Conservation (phyloP, 208 protist species). For the Wallacemonas rigidus region DNA sequence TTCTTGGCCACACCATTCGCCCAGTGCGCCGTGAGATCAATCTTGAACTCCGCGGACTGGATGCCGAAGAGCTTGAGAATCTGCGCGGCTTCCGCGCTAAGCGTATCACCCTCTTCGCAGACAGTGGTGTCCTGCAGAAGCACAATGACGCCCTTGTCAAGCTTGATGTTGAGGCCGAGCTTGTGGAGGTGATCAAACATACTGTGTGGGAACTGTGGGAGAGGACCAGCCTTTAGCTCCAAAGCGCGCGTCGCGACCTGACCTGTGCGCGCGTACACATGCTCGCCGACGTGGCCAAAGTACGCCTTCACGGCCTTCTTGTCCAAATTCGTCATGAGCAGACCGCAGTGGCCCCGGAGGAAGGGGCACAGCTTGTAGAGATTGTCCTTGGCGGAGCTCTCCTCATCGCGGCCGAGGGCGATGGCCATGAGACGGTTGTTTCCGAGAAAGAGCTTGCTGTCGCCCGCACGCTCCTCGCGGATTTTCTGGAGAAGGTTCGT, state of each 20-base stretch:
- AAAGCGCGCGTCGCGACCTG: constrained; percentile 73
- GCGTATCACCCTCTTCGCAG: constrained; percentile 85
- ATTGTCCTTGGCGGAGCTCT: constrained; percentile 75
- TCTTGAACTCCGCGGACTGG: constrained; percentile 82
- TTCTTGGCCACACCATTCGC: constrained; percentile 81
- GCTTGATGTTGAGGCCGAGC: constrained; percentile 90
- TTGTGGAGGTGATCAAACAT: constrained; percentile 93
- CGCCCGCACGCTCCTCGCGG: constrained; percentile 78
- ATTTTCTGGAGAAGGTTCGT: constrained; percentile 92
- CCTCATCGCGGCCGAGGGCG: constrained; percentile 85
- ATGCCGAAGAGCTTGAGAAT: constrained; percentile 89
- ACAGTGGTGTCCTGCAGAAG: constrained; percentile 90
- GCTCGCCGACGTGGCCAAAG: constrained; percentile 74
- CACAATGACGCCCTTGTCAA: constrained; percentile 91
- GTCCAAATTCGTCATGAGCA: constrained; percentile 92
- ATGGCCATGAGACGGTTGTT: constrained; percentile 96
- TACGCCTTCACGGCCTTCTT: constrained; percentile 92
- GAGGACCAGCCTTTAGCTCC: constrained; percentile 67
- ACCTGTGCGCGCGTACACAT: constrained; percentile 88
- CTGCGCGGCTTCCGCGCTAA: constrained; percentile 90
- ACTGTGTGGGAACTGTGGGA: constrained; percentile 91
- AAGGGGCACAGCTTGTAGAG: constrained; percentile 90
- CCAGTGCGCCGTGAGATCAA: constrained; percentile 90
- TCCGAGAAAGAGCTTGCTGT: constrained; percentile 92
- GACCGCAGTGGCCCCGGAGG: constrained; percentile 85